Evolutionary conservation across 139 green algal genomes (phyloP).

Genomic region (Haematococcus lacustris): DNA sequence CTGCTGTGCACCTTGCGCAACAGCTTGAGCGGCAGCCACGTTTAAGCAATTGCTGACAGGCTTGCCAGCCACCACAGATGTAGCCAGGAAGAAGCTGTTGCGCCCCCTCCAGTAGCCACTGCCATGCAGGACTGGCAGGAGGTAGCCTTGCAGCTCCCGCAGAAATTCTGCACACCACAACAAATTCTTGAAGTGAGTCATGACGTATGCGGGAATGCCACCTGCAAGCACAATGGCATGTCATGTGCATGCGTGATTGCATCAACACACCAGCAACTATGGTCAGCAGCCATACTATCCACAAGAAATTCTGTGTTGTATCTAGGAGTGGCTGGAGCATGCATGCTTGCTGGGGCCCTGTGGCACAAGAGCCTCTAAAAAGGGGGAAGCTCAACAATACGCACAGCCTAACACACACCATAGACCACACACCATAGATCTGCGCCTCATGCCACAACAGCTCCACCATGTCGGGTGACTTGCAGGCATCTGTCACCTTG

Average conservation of each 20-base stretch:
- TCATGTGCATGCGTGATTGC: neutral
- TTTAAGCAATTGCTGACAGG: neutral
- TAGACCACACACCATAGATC: too few species aligned
- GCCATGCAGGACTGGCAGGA: neutral
- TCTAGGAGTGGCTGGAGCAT: neutral
- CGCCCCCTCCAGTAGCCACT: neutral
- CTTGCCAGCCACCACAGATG: neutral
- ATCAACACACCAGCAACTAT: neutral
- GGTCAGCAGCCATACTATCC: neutral
- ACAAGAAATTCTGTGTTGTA: neutral
- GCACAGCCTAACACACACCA: neutral
- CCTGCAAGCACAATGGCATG: neutral
- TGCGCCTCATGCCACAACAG: neutral
- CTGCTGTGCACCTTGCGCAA: neutral
- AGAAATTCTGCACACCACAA: neutral
- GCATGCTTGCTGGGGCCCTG: neutral
- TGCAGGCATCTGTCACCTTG: neutral
- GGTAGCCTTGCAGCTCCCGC: neutral
- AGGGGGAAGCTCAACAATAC: neutral
- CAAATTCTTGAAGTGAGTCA: too few species aligned
- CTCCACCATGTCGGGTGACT: neutral
- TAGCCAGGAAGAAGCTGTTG: constrained; percentile 1
- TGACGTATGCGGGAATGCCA: neutral
- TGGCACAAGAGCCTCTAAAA: neutral
- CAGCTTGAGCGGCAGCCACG: neutral